These are phyloP conservation scores for Lentinula edodes DNA, from an alignment of 768 basidiomycete genomes.

Conservation along the genomic window DNA sequence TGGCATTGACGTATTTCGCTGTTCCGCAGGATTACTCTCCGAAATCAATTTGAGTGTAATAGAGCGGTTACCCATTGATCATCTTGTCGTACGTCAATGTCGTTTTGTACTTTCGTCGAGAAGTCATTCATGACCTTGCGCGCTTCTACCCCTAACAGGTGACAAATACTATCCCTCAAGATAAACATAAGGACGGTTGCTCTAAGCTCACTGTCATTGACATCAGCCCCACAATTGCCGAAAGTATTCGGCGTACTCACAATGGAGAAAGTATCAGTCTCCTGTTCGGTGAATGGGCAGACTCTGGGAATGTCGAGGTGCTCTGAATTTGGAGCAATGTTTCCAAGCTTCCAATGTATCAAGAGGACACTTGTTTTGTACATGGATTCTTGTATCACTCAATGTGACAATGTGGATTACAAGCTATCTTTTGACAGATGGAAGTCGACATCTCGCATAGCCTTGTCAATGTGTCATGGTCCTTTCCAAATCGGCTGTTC, in stretches of 20 bases:
- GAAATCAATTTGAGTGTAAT: constrained; percentile 67
- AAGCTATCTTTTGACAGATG: not conserved
- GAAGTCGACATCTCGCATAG: not conserved
- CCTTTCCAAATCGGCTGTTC: too few relatives aligned
- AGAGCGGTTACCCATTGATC: constrained; percentile 69
- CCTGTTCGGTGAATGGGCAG: constrained; percentile 81
- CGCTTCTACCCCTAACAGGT: constrained; percentile 42
- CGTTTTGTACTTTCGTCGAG: constrained; percentile 6
- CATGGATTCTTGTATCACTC: not conserved
- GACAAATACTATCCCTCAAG: constrained; percentile 93
- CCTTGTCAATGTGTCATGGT: too few relatives aligned
- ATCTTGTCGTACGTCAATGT: constrained; percentile 65
- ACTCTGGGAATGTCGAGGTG: constrained; percentile 24
- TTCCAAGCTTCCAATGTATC: too few relatives aligned
- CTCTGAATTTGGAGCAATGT: not conserved
- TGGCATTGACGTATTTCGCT: not conserved
- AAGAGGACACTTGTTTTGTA: not conserved
- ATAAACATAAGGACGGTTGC: constrained; percentile 51
- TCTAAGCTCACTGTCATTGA: constrained; percentile 87
- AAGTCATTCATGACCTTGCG: not conserved
- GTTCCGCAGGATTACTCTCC: constrained; percentile 63
- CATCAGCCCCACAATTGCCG: constrained; percentile 86
- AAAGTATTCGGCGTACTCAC: constrained; percentile 92
- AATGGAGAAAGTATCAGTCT: constrained; percentile 91
- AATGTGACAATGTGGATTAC: not conserved